Base-by-base conservation (phyloP, 768 basidiomycete genomes). In the Boletus pseudopeckii region DNA sequence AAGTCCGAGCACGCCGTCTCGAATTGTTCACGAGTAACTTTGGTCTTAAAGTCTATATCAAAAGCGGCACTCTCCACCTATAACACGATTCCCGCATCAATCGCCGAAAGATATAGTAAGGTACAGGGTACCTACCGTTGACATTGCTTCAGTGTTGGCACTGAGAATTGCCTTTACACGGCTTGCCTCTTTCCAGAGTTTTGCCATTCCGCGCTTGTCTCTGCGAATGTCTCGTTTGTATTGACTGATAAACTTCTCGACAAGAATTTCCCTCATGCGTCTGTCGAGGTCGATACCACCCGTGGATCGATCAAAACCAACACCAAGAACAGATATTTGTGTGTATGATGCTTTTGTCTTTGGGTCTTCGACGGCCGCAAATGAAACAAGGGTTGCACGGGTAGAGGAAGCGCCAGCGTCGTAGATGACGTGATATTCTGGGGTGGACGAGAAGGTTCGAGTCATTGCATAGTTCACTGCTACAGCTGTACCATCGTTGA, bases 381-480 rank as follows among this genome's bases (percentile, higher is more conserved):
- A 89, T 5, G 80, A 77, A 20, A 85, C 89, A 26, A 95, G 72
- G 0, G 91, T 92, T 1, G 92, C 90, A 28, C 83, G 78, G 39
- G 87, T 85, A 5, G 88, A 79, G 1, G 86, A 86, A 6, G 96
- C 91, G 40, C 97, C 97, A 1, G 93, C 91, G 63, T 98, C 97
- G 71, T 90, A 99, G 54, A 99, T 85, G 60, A 99, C 72, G 67
- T 98, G 95, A 68, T 87, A 83, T 64, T 95, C 88, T 0, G 85
- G 83, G 2, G 73, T 74, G 0, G 87, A 74, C 4, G 71, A 57
- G 76, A 98, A 98, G 2, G 84, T 78, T 45, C 96, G 83, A 2
- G 94, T 93, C 93, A 98, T 97, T 40, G 97, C 97, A 65, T 91
- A 99, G 75, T 99, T 99, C 61, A 98, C 80, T 14, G 93, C 97